Conservation (phyloP, 148 eudicot genomes). For the Nepenthes mirabilis region DNA sequence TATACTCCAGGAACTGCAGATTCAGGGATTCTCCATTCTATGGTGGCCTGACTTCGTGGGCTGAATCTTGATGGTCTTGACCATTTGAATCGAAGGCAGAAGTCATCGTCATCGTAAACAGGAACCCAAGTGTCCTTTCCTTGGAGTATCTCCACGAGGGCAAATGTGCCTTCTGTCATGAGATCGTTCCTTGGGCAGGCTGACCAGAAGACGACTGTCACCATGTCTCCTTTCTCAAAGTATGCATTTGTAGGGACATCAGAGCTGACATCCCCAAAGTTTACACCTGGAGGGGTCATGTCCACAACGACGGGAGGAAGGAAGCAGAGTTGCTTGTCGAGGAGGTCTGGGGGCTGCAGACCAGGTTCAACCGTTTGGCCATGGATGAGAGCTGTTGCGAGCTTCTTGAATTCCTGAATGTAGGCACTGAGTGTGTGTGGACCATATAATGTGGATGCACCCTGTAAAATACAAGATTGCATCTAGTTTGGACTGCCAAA, state of each 20-base stretch:
- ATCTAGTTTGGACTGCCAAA: not conserved
- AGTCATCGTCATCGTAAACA: conserved; percentile 80
- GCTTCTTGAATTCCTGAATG: conserved; percentile 87
- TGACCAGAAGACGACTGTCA: conserved; percentile 54
- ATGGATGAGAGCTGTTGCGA: conserved; percentile 49
- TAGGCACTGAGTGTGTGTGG: conserved; percentile 83
- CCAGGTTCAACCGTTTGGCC: conserved; percentile 43
- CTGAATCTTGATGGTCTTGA: conserved; percentile 60
- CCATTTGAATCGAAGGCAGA: conserved; percentile 77
- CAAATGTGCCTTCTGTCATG: conserved; percentile 83
- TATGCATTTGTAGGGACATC: conserved; percentile 61
- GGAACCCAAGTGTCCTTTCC: conserved; percentile 63
- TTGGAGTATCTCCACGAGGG: conserved; percentile 62
- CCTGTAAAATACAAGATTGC: conserved; percentile 28
- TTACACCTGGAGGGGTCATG: conserved; percentile 43
- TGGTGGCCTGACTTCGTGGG: conserved; percentile 53
- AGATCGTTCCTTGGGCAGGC: conserved; percentile 95
- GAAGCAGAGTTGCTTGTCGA: conserved; percentile 68
- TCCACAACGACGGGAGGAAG: conserved; percentile 69
- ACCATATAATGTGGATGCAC: conserved; percentile 88
- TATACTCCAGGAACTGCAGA: conserved; percentile 52
- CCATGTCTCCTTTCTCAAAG: conserved; percentile 59
- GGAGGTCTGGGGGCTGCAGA: conserved; percentile 83
- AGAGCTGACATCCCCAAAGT: conserved; percentile 48
- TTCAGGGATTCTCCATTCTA: conserved; percentile 76